These are phyloP conservation scores for Arxiozyma telluris DNA, from an alignment of 1,139 yeast species.

Conservation along the genomic window DNA sequence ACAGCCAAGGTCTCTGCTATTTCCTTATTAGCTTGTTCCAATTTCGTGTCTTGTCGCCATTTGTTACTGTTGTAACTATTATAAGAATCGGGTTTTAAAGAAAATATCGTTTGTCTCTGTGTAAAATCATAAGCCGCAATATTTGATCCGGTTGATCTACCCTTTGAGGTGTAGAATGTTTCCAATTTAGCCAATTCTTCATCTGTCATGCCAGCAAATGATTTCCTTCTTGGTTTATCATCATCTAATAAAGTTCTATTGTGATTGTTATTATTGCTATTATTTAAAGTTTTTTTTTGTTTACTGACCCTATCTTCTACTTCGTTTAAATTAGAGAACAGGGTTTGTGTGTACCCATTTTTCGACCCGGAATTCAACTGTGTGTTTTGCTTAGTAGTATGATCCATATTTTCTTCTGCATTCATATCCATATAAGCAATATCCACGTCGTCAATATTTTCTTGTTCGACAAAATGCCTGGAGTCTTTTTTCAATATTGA, in stretches of 20 bases:
- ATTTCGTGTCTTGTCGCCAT: conserved; percentile 5
- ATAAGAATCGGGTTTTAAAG: neutral
- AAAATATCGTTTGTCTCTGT: conserved; percentile 19
- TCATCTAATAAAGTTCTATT: neutral
- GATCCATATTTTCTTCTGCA: conserved; percentile 15
- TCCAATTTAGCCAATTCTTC: conserved; percentile 57
- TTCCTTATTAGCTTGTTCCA: conserved; percentile 4
- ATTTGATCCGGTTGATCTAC: conserved; percentile 20
- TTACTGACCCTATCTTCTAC: conserved; percentile 25
- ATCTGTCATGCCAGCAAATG: conserved; percentile 54
- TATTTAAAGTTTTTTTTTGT: neutral
- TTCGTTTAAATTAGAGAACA: conserved; percentile 29
- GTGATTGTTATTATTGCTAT: neutral
- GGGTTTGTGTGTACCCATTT: conserved; percentile 25
- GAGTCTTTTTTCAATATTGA: conserved; percentile 24
- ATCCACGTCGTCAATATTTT: conserved; percentile 18
- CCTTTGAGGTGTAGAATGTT: conserved; percentile 38
- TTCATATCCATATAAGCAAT: conserved; percentile 15
- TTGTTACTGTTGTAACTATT: conserved; percentile 3
- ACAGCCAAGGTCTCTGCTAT: conserved; percentile 18
- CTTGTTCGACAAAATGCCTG: conserved; percentile 11
- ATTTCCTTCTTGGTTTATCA: conserved; percentile 36
- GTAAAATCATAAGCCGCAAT: conserved; percentile 29
- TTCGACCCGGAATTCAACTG: conserved; percentile 27
- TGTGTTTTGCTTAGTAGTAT: conserved; percentile 23